Evolutionary conservation across 805 yeast species (phyloP), one percentile per base, ranked within the genome.

Genomic region (Candida vartiovaarae): DNA sequence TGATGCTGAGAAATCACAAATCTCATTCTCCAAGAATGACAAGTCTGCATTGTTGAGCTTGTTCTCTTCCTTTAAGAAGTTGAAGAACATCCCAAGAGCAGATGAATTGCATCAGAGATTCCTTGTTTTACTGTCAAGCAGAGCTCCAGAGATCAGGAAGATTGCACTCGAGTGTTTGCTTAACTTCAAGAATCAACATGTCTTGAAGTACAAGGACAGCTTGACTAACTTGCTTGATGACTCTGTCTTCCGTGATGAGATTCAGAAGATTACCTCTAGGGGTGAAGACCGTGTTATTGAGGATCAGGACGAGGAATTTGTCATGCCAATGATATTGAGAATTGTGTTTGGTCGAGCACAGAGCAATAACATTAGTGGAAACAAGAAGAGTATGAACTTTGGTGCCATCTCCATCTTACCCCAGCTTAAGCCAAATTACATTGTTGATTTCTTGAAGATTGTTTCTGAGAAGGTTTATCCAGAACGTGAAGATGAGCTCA

Each of bases 271-370:
- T 34, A 64, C 86, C 20, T 71, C 74, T 20, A 70, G 69, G 33
- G 67, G 72, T 23, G 78, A 73, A 5, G 73, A 78, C 7, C 69
- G 65, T 4, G 62, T 71, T 2, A 70, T 89, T 42, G 87, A 84
- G 49, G 71, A 68, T 6, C 68, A 68, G 3, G 97, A 93, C 57
- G 66, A 73, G 11, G 66, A 60, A 2, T 61, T 49, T 2, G 71
- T 91, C 3, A 76, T 88, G 75, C 93, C 95, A 1, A 56, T 85
- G 29, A 72, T 89, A 4, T 59, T 89, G 39, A 67, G 96, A 51
- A 82, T 93, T 26, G 66, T 93, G 23, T 91, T 82, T 62, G 98
- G 98, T 7, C 74, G 95, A 45, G 87, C 89, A 7, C 95, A 87
- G 62, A 74, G 82, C 1, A 71, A 80, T 34, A 74, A 70, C 43